These are phyloP conservation scores for Henckelia pumila DNA, from an alignment of 257 asterid species.

Conservation along the genomic window DNA sequence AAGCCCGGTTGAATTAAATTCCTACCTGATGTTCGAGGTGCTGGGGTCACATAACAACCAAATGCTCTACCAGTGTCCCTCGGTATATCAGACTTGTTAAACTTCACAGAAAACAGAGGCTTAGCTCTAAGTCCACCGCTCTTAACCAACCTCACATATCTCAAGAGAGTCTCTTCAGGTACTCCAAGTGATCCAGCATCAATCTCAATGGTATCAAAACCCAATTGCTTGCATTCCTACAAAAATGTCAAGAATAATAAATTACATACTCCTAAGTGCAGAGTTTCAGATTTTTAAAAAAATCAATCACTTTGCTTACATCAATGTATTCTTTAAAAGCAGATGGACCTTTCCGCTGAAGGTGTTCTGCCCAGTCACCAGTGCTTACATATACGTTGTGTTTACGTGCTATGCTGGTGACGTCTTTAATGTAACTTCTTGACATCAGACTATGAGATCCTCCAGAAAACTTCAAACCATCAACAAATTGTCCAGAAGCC, in stretches of 20 bases:
- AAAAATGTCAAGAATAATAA: background rate
- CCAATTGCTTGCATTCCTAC: constrained; percentile 87
- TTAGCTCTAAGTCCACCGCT: constrained; percentile 76
- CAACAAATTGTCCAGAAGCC: constrained; percentile 84
- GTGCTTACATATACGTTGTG: constrained; percentile 81
- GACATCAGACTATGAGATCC: constrained; percentile 79
- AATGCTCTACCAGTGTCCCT: constrained; percentile 53
- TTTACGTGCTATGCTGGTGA: constrained; percentile 71
- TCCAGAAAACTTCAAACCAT: constrained; percentile 78
- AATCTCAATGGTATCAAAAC: constrained; percentile 84
- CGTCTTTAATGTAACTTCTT: constrained; percentile 56
- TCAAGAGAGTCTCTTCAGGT: constrained; percentile 80
- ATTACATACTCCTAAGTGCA: background rate
- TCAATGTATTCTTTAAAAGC: constrained; percentile 65
- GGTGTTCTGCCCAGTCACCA: constrained; percentile 76
- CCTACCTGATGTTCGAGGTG: constrained; percentile 68
- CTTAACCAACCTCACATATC: constrained; percentile 89
- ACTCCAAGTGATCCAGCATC: constrained; percentile 72
- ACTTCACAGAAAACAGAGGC: constrained; percentile 78
- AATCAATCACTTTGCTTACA: constrained; percentile 32
- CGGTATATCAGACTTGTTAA: constrained; percentile 79
- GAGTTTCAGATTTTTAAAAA: no score
- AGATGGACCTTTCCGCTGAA: constrained; percentile 60
- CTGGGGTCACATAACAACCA: constrained; percentile 72
- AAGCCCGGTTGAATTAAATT: constrained; percentile 1